Conservation (phyloP, 1,139 yeast genomes). For the Zygosaccharomyces sapae region DNA sequence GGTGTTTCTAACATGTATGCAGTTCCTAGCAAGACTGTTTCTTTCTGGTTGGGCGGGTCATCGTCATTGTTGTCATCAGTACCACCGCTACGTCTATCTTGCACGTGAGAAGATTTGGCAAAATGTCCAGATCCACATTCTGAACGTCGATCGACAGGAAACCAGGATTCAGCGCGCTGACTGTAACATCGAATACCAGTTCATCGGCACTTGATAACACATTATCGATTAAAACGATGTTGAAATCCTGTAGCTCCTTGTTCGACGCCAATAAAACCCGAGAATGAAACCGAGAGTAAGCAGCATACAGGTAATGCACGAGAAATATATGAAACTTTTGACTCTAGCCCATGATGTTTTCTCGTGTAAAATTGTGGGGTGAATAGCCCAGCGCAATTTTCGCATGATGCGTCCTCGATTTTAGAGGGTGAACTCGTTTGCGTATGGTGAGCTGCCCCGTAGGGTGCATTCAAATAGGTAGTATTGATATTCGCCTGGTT, state of each 20-base stretch:
- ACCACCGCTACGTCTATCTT: constrained; percentile 15
- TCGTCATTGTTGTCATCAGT: constrained; percentile 19
- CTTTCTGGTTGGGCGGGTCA: constrained; percentile 27
- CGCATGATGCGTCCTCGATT: constrained; percentile 11
- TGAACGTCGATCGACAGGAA: constrained; percentile 62
- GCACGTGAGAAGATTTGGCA: constrained; percentile 64
- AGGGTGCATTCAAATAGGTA: neutral
- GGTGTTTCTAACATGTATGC: constrained; percentile 66
- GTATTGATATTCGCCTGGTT: no score
- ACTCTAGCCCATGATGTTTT: constrained; percentile 34
- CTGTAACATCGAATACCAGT: constrained; percentile 69
- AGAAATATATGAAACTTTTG: constrained; percentile 54
- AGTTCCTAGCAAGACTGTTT: constrained; percentile 76
- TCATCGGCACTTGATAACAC: constrained; percentile 82
- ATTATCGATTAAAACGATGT: constrained; percentile 57
- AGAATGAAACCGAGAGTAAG: constrained; percentile 67
- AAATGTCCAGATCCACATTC: constrained; percentile 74
- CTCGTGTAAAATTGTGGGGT: constrained; percentile 50
- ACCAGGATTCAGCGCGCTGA: constrained; percentile 86
- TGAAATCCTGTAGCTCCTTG: constrained; percentile 70
- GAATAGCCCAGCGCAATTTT: constrained; percentile 46
- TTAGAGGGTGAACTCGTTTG: constrained; percentile 18
- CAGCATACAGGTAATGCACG: constrained; percentile 50
- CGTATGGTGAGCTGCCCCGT: neutral
- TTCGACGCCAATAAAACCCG: constrained; percentile 87